A percentile compares a stretch with the other conserved stretches of the same genome.
These are phyloP conservation scores for Cruciata laevipes DNA, from an alignment of 257 asterid genomes.

Conservation along the genomic window DNA sequence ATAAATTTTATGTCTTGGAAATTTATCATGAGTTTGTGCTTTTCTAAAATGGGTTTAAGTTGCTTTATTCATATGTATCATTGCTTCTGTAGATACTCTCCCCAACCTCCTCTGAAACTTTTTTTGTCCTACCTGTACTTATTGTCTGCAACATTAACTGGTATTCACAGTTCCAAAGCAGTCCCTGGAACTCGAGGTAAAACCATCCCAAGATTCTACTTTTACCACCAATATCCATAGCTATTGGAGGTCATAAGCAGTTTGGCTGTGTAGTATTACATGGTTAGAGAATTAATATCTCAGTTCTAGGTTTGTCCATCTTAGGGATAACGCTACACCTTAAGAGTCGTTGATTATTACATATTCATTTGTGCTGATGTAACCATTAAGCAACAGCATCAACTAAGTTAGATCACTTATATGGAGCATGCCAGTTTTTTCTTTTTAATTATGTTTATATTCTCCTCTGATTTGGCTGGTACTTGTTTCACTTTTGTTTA, in stretches of 20 bases:
- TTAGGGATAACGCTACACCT: not conserved
- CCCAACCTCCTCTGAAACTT: not conserved
- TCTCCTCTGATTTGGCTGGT: not conserved
- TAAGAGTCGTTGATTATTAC: not conserved
- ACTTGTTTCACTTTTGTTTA: not conserved
- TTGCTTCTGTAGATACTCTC: not conserved
- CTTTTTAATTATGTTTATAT: not conserved
- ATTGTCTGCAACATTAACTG: not conserved
- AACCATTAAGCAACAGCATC: not conserved
- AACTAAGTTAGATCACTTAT: not conserved
- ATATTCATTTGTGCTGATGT: not conserved
- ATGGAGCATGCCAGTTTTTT: not conserved
- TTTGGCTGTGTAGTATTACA: not conserved
- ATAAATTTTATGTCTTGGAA: not conserved
- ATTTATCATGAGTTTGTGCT: not conserved
- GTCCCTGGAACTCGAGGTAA: not conserved
- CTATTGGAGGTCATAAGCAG: not conserved
- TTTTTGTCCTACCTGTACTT: not conserved
- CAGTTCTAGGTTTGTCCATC: not conserved
- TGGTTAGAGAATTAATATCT: not conserved
- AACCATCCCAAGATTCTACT: not conserved
- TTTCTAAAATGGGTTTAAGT: not conserved
- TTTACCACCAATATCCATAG: not conserved
- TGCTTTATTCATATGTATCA: not conserved
- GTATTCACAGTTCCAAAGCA: not conserved